A percentile compares a stretch with the other conserved stretches of the same genome.
Evolutionary conservation across 2,329 filamentous ascomycete species (phyloP).

Genomic region (Xylariaceae sp.): DNA sequence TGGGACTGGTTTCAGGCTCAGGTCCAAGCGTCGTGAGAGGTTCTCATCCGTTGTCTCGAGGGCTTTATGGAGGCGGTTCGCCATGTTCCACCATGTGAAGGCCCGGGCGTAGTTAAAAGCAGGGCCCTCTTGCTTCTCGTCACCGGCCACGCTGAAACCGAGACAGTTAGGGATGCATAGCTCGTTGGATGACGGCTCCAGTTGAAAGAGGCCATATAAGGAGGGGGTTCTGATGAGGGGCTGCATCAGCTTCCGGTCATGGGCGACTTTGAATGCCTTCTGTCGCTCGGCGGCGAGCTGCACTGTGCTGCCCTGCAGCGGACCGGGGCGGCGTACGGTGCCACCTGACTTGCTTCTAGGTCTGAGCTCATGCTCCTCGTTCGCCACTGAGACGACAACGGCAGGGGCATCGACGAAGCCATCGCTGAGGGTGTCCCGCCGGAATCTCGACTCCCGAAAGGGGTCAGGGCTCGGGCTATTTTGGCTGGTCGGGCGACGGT

Average conservation of each 20-base stretch:
- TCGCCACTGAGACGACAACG: not conserved
- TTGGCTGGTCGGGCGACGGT: not conserved
- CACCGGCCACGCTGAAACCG: slow-evolving; percentile 14
- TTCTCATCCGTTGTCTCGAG: slow-evolving; percentile 8
- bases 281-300: slow-evolving; percentile 1
- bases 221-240: slow-evolving; percentile 1
- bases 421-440: slow-evolving; percentile 1
- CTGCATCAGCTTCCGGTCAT: slow-evolving; percentile 3
- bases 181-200: slow-evolving; percentile 1
- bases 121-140: slow-evolving; percentile 18
- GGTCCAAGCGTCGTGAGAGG: slow-evolving; percentile 1
- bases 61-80: slow-evolving; percentile 9
- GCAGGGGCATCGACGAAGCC: slow-evolving; percentile 1
- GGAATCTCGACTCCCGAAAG: not conserved
- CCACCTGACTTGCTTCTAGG: not conserved
- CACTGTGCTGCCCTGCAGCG: not conserved
- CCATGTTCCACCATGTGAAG: slow-evolving; percentile 19
- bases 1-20: slow-evolving; percentile 4
- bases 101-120: slow-evolving; percentile 19
- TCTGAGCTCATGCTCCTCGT: not conserved
- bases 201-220: not conserved
- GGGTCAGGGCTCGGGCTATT: not conserved
- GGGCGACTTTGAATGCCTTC: slow-evolving; percentile 9
- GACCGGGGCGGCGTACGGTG: not conserved
- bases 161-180: slow-evolving; percentile 10